Evolutionary conservation across 208 protist species (phyloP).

Genomic region (Vickermania ingenoplastis): DNA sequence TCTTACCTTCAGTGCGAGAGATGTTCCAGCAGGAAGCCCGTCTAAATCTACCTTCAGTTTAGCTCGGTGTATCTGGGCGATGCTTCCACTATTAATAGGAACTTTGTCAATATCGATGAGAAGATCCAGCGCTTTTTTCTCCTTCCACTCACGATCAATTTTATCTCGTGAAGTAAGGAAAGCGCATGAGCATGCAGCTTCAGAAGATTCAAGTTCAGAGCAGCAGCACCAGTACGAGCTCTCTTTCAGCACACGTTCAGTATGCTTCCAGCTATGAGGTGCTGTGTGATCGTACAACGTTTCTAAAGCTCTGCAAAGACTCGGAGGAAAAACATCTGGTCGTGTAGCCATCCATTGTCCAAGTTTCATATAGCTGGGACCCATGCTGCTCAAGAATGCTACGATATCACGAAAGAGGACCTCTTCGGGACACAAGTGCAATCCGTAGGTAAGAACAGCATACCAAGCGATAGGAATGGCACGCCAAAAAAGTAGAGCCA

Average conservation of each 20-base stretch:
- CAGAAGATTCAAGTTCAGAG: conserved; percentile 2
- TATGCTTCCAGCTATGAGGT: conserved; percentile 69
- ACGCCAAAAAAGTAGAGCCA: conserved; percentile 24
- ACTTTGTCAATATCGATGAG: conserved; percentile 64
- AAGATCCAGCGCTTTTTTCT: conserved; percentile 38
- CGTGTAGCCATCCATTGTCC: conserved; percentile 91
- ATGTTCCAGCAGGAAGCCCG: conserved; percentile 64
- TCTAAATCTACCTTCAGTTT: conserved; percentile 61
- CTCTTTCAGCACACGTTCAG: conserved; percentile 54
- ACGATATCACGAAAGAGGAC: conserved; percentile 54
- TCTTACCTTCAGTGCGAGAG: conserved; percentile 86
- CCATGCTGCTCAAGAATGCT: conserved; percentile 48
- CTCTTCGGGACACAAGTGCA: conserved; percentile 35
- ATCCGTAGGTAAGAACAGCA: conserved; percentile 31
- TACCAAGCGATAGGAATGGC: conserved; percentile 41
- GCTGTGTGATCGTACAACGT: conserved; percentile 61
- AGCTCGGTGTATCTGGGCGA: conserved; percentile 87
- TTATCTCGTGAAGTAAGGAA: conserved; percentile 1
- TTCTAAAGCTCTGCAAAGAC: conserved; percentile 60
- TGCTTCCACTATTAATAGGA: conserved; percentile 87
- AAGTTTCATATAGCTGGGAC: conserved; percentile 91
- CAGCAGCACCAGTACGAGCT: conserved; percentile 5
- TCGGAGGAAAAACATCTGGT: conserved; percentile 79
- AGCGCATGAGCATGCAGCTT: conserved; percentile 1
- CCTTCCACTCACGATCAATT: conserved; percentile 9